Percentiles rank a stretch among this genome's conserved stretches.
Evolutionary conservation across 352 stramenopile genomes (phyloP).

Genomic region (Phytophthora nicotianae): DNA sequence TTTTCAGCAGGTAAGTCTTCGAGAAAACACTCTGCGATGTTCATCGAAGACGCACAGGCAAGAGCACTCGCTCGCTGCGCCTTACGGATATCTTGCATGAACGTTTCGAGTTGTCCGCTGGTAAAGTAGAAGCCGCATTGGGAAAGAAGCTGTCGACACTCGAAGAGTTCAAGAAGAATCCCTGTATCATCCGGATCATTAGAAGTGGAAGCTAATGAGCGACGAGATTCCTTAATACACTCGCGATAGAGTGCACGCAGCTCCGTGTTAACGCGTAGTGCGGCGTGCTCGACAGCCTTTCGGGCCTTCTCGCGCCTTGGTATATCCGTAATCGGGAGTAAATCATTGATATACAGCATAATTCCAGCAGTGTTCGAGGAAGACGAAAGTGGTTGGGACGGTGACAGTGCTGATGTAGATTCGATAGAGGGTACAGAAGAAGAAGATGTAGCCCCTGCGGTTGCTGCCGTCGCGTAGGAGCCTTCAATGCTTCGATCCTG

Average conservation of each 20-base stretch:
- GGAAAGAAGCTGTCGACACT: conserved; percentile 52
- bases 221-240: conserved; percentile 41
- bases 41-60: conserved; percentile 17
- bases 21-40: conserved; percentile 16
- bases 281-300: conserved; percentile 55
- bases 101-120: conserved; percentile 41
- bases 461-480: conserved; percentile 28
- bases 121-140: conserved; percentile 51
- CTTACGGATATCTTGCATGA: conserved; percentile 42
- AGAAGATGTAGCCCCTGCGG: neutral
- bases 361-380: conserved; percentile 30
- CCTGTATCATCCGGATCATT: conserved; percentile 29
- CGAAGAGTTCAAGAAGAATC: conserved; percentile 52
- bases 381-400: conserved; percentile 12
- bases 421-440: conserved; percentile 2
- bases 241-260: conserved; percentile 62
- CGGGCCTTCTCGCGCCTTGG: conserved; percentile 43
- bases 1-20: conserved; percentile 31
- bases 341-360: conserved; percentile 61
- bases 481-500: conserved; percentile 54
- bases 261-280: conserved; percentile 68
- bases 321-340: conserved; percentile 35
- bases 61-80: conserved; percentile 43
- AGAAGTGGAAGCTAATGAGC: conserved; percentile 6
- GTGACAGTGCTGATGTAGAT: conserved; percentile 1